Conservation (phyloP, 441 rosid species). For the Gossypium davidsonii region DNA sequence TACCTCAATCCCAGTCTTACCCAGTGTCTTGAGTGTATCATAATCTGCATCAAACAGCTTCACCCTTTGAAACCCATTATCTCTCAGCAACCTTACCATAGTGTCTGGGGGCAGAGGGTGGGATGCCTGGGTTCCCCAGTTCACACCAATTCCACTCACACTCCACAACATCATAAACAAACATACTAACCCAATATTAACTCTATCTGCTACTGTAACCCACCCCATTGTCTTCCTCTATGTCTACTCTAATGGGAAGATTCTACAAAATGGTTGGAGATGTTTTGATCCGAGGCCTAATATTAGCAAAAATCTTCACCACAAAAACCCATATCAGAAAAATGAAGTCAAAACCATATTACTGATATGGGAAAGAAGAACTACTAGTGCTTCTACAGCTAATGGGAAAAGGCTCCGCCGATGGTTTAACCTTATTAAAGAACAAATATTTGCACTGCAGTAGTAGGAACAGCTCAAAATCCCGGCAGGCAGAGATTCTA, state of each 20-base stretch:
- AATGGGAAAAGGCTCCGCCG: background rate
- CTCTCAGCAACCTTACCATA: constrained; percentile 56
- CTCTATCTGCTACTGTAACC: background rate
- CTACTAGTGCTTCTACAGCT: background rate
- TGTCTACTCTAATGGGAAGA: background rate
- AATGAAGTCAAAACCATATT: background rate
- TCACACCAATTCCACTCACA: constrained; percentile 69
- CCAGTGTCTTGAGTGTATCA: constrained; percentile 57
- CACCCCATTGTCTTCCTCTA: constrained; percentile 15
- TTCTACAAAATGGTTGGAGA: background rate
- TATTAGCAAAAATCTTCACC: background rate
- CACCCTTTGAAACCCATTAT: constrained; percentile 66
- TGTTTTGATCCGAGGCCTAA: background rate
- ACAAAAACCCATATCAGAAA: background rate
- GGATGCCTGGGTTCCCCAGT: constrained; percentile 85
- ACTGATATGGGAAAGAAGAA: background rate
- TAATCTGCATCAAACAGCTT: constrained; percentile 90
- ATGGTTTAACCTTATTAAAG: background rate
- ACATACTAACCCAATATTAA: constrained; percentile 22
- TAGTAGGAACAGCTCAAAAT: background rate
- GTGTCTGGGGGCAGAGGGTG: constrained; percentile 69
- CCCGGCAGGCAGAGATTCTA: background rate
- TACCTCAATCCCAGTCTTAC: constrained; percentile 67
- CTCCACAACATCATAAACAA: constrained; percentile 25
- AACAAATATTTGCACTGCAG: background rate